Conservation (phyloP, 139 green algal genomes). For the Micractinium sp. region DNA sequence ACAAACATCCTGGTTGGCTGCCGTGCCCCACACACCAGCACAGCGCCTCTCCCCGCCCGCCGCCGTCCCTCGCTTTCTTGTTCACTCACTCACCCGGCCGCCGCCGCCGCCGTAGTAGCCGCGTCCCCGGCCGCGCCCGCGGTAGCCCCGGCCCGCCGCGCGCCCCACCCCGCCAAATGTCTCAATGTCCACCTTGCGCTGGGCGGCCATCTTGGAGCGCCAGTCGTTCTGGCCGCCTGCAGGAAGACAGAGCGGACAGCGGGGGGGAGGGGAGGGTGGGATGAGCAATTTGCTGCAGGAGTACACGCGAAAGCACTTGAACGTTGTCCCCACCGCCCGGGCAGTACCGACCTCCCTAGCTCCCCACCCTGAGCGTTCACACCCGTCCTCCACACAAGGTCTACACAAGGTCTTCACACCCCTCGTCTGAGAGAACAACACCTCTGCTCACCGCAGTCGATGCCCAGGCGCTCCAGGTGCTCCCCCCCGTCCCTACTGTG, state of each 20-base stretch:
- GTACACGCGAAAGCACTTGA: no score
- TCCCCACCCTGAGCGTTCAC: no score
- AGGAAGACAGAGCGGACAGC: not conserved
- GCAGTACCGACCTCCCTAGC: no score
- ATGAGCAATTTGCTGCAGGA: not conserved
- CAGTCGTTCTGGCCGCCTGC: conserved; percentile 25
- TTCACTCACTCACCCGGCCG: conserved; percentile 2
- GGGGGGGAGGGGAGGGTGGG: not conserved
- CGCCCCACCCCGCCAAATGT: conserved; percentile 81
- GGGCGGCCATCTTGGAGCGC: conserved; percentile 62
- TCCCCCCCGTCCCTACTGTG: no score
- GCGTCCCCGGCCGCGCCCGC: conserved; percentile 12
- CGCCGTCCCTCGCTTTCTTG: no score
- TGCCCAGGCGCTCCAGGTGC: no score
- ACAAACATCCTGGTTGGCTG: no score
- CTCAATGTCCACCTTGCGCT: conserved; percentile 83
- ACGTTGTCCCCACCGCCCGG: no score
- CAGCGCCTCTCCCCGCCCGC: no score
- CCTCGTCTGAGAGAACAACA: no score
- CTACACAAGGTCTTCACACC: no score
- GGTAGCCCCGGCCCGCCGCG: conserved; percentile 25
- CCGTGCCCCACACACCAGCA: not conserved
- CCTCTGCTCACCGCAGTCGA: not conserved
- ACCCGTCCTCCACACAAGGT: no score
- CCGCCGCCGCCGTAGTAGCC: not conserved